Percentiles rank a stretch among this genome's conserved stretches.
Conservation (phyloP, 352 stramenopile species). For the Phytophthora litchii region DNA sequence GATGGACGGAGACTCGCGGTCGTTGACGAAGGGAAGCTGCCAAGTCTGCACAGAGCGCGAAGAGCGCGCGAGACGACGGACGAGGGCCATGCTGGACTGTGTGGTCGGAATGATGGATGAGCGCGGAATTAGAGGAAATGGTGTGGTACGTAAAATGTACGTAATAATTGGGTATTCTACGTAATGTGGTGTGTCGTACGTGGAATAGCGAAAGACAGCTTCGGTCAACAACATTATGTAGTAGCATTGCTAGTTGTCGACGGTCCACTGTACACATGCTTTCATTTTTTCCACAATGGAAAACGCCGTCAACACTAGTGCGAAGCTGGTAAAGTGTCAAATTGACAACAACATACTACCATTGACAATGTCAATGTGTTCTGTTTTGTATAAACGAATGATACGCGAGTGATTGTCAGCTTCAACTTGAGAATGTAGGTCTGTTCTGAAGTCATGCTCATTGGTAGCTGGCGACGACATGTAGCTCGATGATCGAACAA, state of each 20-base stretch:
- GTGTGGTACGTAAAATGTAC: background rate
- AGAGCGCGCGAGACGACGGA: conserved; percentile 35
- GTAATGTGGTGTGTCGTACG: background rate
- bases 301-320: no score
- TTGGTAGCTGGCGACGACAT: background rate
- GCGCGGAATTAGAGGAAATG: conserved; percentile 5
- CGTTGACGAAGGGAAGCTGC: conserved; percentile 5
- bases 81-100: conserved; percentile 29
- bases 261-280: no score
- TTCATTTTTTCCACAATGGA: no score
- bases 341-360: no score
- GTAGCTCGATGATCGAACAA: background rate
- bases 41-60: conserved; percentile 24
- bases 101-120: conserved; percentile 1
- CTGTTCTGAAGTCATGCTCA: no score
- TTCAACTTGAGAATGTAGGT: background rate
- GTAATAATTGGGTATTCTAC: no score
- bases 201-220: no score
- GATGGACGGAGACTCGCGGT: background rate
- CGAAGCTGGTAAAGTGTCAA: no score
- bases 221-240: no score
- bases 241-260: no score
- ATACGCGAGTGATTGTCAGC: background rate
- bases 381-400: no score
- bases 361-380: no score